Evolutionary conservation across 1,284 basidiomycete species (phyloP), one percentile per base, ranked within the genome.

Genomic region (Trametes pubescens): DNA sequence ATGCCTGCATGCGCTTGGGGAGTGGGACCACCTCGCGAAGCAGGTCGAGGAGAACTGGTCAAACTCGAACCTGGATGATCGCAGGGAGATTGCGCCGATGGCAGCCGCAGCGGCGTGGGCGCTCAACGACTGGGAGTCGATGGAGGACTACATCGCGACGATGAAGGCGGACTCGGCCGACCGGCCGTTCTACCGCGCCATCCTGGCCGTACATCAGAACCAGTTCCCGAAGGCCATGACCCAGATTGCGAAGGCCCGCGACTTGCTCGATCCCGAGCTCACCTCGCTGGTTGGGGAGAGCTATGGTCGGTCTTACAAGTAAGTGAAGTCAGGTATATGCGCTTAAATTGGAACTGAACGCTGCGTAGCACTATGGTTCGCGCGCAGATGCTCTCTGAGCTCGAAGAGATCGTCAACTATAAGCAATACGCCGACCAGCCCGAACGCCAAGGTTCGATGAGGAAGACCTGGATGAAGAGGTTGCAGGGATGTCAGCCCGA

Each of bases 71-170:
- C 84, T 90, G 66, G 96, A 98, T 53, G 92, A 96, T 69, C 90
- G 93, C 57, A 87, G 92, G 63, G 91, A 94, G 75, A 98, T 99
- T 72, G 96, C 98, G 1, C 96, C 97, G 0, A 91, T 99, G 80
- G 98, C 97, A 0, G 95, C 98, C 0, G 97, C 98, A 0, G 97
- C 98, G 1, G 95, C 95, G 5, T 99, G 98, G 97, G 95, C 95
- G 6, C 79, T 98, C 62, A 92, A 93, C 68, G 95, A 99, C 73
- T 99, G 98, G 98, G 96, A 98, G 73, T 86, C 91, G 9, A 99
- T 99, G 98, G 98, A 99, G 65, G 92, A 96, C 71, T 99, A 98
- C 77, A 98, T 99, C 65, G 85, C 88, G 8, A 93, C 93, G 3
- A 98, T 99, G 94, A 94, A 94, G 73, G 82, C 85, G 35, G 97